Base-by-base conservation (phyloP, 2,329 filamentous ascomycete species). In the Exophiala alcalophila region DNA sequence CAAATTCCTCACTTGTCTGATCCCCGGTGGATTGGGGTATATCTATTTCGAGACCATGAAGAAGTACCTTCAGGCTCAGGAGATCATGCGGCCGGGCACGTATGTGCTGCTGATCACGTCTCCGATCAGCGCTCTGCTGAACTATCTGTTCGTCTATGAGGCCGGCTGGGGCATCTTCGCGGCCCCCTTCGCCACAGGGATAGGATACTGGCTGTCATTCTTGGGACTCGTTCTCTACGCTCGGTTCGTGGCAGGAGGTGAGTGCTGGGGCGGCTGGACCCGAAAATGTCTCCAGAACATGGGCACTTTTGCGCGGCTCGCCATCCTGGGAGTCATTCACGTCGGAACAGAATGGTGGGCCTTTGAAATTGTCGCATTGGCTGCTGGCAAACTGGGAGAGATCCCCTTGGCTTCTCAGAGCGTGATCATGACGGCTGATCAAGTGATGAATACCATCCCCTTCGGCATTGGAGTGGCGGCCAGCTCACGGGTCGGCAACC, bases 271-370 rank as follows among this genome's bases (percentile, higher is more conserved):
- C 31, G 88, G 88, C 0, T 81, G 81, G 62, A 77, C 77, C 5
- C 71, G 73, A 3, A 74, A 73, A 33, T 83, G 82, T 2, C 60
- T 85, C n/a, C 69, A 75, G 1, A 84, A 90, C 56, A 70, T 85
- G 11, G 66, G 76, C 11, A 80, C 80, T 0, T 94, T 94, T 60
- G 74, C 84, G 1, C 78, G 80, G 7, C 77, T 94, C 3, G 86
- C 88, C 0, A 64, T 84, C 10, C 70, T 94, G 0, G 89, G 88
- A 0, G 73, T 94, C 28, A 67, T 94, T 3, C 88, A 94, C 52
- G 85, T 94, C 4, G 89, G 86, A 3, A 92, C 87, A 0, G 89
- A 94, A 65, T 94, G 87, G 88, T 94, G 88, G 88, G 89, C 88
- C 0, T 94, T 94, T 56, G 88, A 94, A 65, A 91, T 94, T 53